These are phyloP conservation scores for Tylopilus vinaceipallidus DNA, from an alignment of 768 basidiomycete genomes.

Conservation along the genomic window DNA sequence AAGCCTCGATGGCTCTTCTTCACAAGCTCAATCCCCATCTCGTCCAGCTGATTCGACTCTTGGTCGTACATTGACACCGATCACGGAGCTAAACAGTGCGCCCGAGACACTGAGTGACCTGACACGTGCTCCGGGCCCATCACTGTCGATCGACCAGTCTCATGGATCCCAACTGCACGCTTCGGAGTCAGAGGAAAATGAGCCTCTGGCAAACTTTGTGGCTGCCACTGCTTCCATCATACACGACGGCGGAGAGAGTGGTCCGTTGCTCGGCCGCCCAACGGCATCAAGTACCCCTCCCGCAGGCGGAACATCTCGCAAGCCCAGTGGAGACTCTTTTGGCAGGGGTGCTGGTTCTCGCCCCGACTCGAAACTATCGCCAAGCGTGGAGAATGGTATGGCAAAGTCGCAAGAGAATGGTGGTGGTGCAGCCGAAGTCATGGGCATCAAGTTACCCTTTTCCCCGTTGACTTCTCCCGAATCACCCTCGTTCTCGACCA, in stretches of 20 bases:
- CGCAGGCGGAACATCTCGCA: slow-evolving; percentile 23
- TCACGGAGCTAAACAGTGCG: slow-evolving; percentile 51
- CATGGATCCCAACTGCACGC: slow-evolving; percentile 7
- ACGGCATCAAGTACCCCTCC: slow-evolving; percentile 28
- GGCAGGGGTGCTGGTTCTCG: slow-evolving; percentile 30
- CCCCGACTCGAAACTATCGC: slow-evolving; percentile 40
- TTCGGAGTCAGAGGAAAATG: slow-evolving; percentile 30
- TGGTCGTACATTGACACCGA: slow-evolving; percentile 54
- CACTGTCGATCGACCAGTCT: slow-evolving; percentile 19
- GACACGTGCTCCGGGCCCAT: slow-evolving; percentile 10
- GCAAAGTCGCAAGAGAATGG: slow-evolving; percentile 21
- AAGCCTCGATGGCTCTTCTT: slow-evolving; percentile 38
- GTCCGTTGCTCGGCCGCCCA: slow-evolving; percentile 15
- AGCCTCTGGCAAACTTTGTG: slow-evolving; percentile 17
- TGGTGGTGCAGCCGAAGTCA: slow-evolving; percentile 23
- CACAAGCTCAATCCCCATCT: slow-evolving; percentile 9
- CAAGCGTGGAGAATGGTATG: slow-evolving; percentile 20
- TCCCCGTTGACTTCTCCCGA: slow-evolving; percentile 31
- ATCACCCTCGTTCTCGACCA: slow-evolving; percentile 30
- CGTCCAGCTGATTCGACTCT: slow-evolving; percentile 21
- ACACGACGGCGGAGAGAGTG: slow-evolving; percentile 16
- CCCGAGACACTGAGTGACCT: slow-evolving; percentile 29
- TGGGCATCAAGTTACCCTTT: slow-evolving; percentile 32
- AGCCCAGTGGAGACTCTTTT: slow-evolving; percentile 38
- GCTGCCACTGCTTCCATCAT: slow-evolving; percentile 20